A percentile compares a stretch with the other conserved stretches of the same genome.
phyloP scores from a whole-genome alignment of 2,329 filamentous ascomycete genomes.

The Nemania abortiva region DNA sequence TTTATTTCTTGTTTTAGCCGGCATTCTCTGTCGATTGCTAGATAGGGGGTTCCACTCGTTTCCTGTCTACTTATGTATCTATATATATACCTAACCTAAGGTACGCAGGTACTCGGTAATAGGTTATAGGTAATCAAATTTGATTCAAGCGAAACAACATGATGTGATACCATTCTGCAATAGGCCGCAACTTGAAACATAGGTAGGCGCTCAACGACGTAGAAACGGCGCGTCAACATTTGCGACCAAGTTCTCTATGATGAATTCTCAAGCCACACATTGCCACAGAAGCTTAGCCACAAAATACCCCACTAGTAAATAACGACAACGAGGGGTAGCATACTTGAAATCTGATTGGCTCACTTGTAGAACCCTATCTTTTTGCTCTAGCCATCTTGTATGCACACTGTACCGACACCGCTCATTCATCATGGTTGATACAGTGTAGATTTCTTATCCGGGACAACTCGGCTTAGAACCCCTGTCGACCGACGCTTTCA shows the following conservation, averaged over 20 bases:
- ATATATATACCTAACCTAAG: background rate
- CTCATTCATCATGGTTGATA: background rate
- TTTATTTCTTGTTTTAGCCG: slow-evolving; percentile 31
- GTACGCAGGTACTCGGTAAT: background rate
- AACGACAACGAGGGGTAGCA: slow-evolving; percentile 21
- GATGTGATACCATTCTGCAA: background rate
- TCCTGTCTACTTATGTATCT: background rate
- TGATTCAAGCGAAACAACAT: background rate
- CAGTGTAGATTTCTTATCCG: slow-evolving; percentile 25
- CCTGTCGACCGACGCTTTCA: slow-evolving; percentile 16
- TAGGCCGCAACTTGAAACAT: background rate
- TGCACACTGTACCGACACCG: slow-evolving; percentile 2
- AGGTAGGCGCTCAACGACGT: background rate
- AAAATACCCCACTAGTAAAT: background rate
- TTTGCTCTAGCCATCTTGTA: background rate
- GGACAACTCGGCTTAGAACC: slow-evolving; percentile 31
- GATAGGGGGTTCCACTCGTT: slow-evolving; percentile 9
- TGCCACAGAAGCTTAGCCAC: background rate
- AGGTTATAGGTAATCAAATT: background rate
- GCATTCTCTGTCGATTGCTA: slow-evolving; percentile 18
- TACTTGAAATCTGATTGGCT: slow-evolving; percentile 24
- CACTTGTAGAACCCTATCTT: background rate
- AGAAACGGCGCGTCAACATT: background rate
- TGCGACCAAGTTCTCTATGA: background rate
- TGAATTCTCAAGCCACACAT: background rate